Percentiles rank a stretch among this genome's conserved stretches.
Conservation (phyloP, 73 alveolate species). For the Uronychia binucleata region DNA sequence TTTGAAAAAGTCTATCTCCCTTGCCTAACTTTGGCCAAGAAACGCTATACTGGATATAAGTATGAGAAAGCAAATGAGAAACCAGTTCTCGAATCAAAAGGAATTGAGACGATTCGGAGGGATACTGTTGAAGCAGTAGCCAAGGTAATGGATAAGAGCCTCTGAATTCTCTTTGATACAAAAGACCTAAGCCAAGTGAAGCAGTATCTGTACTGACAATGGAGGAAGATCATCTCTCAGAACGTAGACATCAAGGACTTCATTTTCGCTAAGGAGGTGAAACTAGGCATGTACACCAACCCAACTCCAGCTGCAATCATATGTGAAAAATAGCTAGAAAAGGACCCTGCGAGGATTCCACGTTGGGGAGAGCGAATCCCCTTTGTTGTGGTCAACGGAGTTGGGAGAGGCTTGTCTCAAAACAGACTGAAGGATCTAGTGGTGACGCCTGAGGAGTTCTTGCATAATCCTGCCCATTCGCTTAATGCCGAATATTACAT, state of each 20-base stretch:
- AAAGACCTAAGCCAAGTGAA: slow-evolving; percentile 82
- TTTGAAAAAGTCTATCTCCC: slow-evolving; percentile 96
- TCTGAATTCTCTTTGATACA: slow-evolving; percentile 83
- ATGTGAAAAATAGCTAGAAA: slow-evolving; percentile 70
- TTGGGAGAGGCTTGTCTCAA: slow-evolving; percentile 68
- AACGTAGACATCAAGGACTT: slow-evolving; percentile 85
- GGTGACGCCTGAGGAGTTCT: slow-evolving; percentile 86
- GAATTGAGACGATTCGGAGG: slow-evolving; percentile 93
- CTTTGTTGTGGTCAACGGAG: slow-evolving; percentile 81
- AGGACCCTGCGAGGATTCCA: slow-evolving; percentile 84
- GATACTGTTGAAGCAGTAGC: slow-evolving; percentile 87
- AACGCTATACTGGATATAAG: slow-evolving; percentile 95
- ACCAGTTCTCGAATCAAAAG: slow-evolving; percentile 93
- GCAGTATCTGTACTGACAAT: slow-evolving; percentile 76
- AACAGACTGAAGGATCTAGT: slow-evolving; percentile 80
- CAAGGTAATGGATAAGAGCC: slow-evolving; percentile 85
- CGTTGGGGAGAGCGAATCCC: slow-evolving; percentile 89
- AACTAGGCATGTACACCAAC: slow-evolving; percentile 75
- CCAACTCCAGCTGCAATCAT: slow-evolving; percentile 90
- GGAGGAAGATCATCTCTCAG: slow-evolving; percentile 84
- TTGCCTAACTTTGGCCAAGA: slow-evolving; percentile 87
- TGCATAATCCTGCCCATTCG: slow-evolving; percentile 57
- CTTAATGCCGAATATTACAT: slow-evolving; percentile 84
- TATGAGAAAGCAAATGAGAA: slow-evolving; percentile 80
- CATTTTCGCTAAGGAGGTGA: slow-evolving; percentile 91